Percentiles rank a stretch among this genome's conserved stretches.
phyloP scores from a whole-genome alignment of 345 rosid genomes.

The Luvunga scandens region DNA sequence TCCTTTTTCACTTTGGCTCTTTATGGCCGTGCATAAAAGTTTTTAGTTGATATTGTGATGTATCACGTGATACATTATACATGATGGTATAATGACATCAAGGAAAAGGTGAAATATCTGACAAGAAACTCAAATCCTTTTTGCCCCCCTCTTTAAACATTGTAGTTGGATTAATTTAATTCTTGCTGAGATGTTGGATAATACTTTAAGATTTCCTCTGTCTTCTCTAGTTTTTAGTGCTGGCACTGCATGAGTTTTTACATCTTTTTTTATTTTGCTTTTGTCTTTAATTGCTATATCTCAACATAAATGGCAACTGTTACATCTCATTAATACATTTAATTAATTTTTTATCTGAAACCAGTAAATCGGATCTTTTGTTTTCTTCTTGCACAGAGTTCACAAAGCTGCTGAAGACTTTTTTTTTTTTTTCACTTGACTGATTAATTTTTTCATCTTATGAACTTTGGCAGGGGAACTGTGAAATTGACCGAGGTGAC shows the following conservation, averaged over 20 bases:
- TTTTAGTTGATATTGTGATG: neutral
- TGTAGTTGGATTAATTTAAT: neutral
- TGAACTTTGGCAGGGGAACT: constrained; percentile 46
- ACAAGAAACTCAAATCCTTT: neutral
- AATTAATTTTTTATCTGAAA: neutral
- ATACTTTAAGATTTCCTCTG: neutral
- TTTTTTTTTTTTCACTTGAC: neutral
- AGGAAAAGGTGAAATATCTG: neutral
- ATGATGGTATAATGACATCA: neutral
- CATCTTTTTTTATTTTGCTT: neutral
- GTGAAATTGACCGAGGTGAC: constrained; percentile 68
- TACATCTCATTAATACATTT: neutral
- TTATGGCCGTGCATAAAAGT: neutral
- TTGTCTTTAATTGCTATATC: neutral
- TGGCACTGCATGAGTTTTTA: neutral
- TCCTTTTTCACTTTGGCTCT: neutral
- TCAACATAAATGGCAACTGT: neutral
- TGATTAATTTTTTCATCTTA: constrained; percentile 6
- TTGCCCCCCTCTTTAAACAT: neutral
- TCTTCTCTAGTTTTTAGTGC: neutral
- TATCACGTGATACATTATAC: neutral
- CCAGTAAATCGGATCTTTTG: neutral
- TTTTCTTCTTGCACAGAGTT: neutral
- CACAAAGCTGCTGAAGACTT: neutral
- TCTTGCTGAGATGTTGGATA: neutral